These are phyloP conservation scores for Solioccasus polychromus DNA, from an alignment of 768 basidiomycete species.

Conservation along the genomic window DNA sequence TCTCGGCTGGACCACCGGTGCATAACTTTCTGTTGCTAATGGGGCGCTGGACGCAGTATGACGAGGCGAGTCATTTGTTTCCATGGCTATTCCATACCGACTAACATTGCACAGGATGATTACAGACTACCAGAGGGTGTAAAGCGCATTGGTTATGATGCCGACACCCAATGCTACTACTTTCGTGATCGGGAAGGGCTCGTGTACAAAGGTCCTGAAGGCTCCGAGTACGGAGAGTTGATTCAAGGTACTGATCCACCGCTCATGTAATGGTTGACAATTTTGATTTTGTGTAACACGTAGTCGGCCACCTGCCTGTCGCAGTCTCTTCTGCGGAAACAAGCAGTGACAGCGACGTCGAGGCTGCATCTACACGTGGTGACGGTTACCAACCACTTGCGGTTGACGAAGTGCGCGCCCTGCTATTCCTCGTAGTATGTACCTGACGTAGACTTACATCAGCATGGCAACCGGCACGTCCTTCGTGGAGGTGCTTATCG, in stretches of 20 bases:
- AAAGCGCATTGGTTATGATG: constrained; percentile 73
- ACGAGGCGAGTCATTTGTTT: constrained; percentile 21
- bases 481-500: constrained; percentile 49
- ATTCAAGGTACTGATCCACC: constrained; percentile 33
- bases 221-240: constrained; percentile 58
- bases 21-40: constrained; percentile 12
- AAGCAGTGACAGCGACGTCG: constrained; percentile 43
- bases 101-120: constrained; percentile 39
- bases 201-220: constrained; percentile 55
- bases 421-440: neutral
- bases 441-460: neutral
- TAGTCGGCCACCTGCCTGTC: constrained; percentile 33
- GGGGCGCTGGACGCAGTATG: constrained; percentile 40
- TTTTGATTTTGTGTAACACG: neutral
- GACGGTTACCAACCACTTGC: constrained; percentile 59
- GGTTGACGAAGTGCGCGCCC: constrained; percentile 42
- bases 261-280: neutral
- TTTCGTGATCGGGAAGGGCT: constrained; percentile 56
- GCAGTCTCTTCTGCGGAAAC: constrained; percentile 25
- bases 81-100: neutral
- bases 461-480: constrained; percentile 30
- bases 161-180: constrained; percentile 64
- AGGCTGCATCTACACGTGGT: constrained; percentile 51
- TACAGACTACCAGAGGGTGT: constrained; percentile 52
- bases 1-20: constrained; percentile 21